phyloP scores from a whole-genome alignment of 768 basidiomycete genomes.

The Russula compacta region DNA sequence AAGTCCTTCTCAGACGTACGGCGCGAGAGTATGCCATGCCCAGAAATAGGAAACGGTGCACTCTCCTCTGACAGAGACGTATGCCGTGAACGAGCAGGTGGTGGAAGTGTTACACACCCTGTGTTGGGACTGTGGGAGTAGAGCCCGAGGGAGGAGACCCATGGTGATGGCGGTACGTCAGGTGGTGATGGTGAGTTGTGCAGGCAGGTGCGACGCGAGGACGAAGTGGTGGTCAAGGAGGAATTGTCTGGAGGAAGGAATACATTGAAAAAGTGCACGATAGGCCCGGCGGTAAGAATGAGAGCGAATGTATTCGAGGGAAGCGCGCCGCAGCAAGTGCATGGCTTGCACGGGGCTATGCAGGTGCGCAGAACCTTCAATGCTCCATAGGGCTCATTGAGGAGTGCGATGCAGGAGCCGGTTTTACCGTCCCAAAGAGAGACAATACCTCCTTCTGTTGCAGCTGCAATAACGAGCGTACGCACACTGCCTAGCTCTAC shows the following conservation, averaged over 20 bases:
- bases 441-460: slow-evolving; percentile 56
- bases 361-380: slow-evolving; percentile 55
- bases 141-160: slow-evolving; percentile 38
- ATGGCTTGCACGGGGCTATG: slow-evolving; percentile 44
- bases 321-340: slow-evolving; percentile 62
- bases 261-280: slow-evolving; percentile 57
- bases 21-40: slow-evolving; percentile 68
- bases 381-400: slow-evolving; percentile 51
- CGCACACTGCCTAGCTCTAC: slow-evolving; percentile 42
- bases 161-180: slow-evolving; percentile 30
- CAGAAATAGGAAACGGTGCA: slow-evolving; percentile 67
- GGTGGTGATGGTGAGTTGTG: slow-evolving; percentile 34
- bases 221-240: slow-evolving; percentile 22
- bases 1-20: slow-evolving; percentile 62
- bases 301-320: slow-evolving; percentile 57
- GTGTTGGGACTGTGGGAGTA: slow-evolving; percentile 59
- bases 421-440: slow-evolving; percentile 71
- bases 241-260: slow-evolving; percentile 39
- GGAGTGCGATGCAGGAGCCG: slow-evolving; percentile 49
- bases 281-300: slow-evolving; percentile 55
- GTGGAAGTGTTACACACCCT: slow-evolving; percentile 33
- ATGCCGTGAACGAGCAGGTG: slow-evolving; percentile 40
- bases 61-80: slow-evolving; percentile 40
- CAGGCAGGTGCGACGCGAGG: slow-evolving; percentile 60
- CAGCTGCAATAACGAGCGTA: slow-evolving; percentile 49